These are phyloP conservation scores for Penicillium angulare DNA, from an alignment of 495 filamentous ascomycete species.

Conservation along the genomic window DNA sequence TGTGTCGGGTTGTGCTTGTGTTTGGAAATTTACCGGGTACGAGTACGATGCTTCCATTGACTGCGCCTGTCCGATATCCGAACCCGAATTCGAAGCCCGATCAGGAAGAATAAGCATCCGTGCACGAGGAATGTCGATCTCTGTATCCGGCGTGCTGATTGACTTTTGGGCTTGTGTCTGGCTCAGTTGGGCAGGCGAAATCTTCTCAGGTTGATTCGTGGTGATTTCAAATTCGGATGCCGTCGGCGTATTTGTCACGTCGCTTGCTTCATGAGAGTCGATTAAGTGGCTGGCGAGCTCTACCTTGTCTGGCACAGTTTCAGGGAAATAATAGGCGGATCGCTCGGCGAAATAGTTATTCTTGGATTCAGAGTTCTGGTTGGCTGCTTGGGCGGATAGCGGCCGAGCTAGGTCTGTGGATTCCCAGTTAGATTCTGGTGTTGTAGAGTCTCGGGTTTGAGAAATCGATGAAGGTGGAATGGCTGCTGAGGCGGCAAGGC, in stretches of 20 bases:
- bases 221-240: no score
- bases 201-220: no score
- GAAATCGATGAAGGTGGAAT: background rate
- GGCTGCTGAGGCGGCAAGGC: slow-evolving; percentile 6
- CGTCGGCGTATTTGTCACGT: background rate
- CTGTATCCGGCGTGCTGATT: slow-evolving; percentile 12
- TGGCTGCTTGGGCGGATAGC: background rate
- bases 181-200: no score
- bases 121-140: slow-evolving; percentile 17
- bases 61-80: no score
- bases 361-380: background rate
- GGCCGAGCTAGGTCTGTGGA: slow-evolving; percentile 1
- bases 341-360: slow-evolving; percentile 1
- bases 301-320: slow-evolving; percentile 15
- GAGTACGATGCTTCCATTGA: background rate
- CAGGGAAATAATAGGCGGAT: slow-evolving; percentile 18
- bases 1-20: background rate
- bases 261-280: slow-evolving; percentile 18
- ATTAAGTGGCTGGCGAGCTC: slow-evolving; percentile 9
- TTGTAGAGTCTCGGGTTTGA: background rate
- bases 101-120: slow-evolving; percentile 5
- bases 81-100: no score
- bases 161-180: slow-evolving; percentile 5
- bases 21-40: background rate
- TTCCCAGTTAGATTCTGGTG: background rate